A percentile compares a stretch with the other conserved stretches of the same genome.
phyloP scores from a whole-genome alignment of 192 early-diverging fungal species.

The Podochytrium sp. region DNA sequence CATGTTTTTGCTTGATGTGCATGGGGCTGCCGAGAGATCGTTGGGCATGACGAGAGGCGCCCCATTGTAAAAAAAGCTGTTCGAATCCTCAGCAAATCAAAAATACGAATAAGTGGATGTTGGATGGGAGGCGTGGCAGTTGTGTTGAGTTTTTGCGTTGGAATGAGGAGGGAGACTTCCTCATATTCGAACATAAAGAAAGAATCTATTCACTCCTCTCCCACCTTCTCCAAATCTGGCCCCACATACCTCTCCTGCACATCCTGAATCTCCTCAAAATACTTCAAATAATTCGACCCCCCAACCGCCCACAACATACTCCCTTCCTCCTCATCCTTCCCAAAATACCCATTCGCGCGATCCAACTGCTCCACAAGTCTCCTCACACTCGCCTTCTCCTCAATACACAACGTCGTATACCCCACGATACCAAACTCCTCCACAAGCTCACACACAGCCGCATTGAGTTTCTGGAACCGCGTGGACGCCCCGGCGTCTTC shows the following conservation, averaged over 20 bases:
- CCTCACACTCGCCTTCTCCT: conserved; percentile 84
- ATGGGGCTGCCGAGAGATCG: conserved; percentile 68
- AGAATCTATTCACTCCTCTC: too few species aligned
- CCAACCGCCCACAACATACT: conserved; percentile 26
- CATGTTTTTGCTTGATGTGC: conserved; percentile 67
- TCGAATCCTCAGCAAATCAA: too few species aligned
- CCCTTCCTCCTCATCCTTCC: conserved; percentile 27
- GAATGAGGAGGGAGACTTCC: too few species aligned
- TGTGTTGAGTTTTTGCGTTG: too few species aligned
- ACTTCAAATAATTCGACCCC: conserved; percentile 22
- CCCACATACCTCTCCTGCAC: conserved; percentile 24
- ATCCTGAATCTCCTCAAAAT: conserved; percentile 33
- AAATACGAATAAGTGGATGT: too few species aligned
- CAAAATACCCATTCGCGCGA: conserved; percentile 84
- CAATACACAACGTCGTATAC: conserved; percentile 85
- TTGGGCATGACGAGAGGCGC: conserved; percentile 47
- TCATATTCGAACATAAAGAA: too few species aligned
- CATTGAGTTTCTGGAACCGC: conserved; percentile 64
- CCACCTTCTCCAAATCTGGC: not conserved
- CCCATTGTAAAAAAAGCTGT: conserved; percentile 31
- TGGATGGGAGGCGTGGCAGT: too few species aligned
- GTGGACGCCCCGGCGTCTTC: conserved; percentile 47
- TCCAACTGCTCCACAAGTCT: conserved; percentile 80
- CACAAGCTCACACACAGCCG: conserved; percentile 85
- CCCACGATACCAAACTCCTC: conserved; percentile 92